Evolutionary conservation across 2,329 filamentous ascomycete genomes (phyloP).

Genomic region (Sarocladium kiliense): DNA sequence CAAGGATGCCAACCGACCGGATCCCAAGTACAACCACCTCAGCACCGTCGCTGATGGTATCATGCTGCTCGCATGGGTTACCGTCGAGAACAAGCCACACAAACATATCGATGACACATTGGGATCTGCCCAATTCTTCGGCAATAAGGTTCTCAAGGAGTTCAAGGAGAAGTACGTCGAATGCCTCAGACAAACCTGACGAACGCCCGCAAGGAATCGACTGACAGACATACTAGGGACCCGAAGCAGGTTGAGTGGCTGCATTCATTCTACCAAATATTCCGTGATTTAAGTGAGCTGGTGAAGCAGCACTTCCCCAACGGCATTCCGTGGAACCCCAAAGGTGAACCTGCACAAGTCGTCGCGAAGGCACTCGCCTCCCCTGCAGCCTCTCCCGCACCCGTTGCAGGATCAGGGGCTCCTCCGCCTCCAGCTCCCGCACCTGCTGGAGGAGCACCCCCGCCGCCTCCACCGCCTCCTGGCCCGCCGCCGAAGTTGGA

Average conservation of each 20-base stretch:
- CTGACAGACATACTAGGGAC: slow-evolving; percentile 48
- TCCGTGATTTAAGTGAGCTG: slow-evolving; percentile 77
- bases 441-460: slow-evolving; percentile 46
- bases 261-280: slow-evolving; percentile 86
- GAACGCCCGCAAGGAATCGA: too few species aligned
- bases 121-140: slow-evolving; percentile 84
- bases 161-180: slow-evolving; percentile 62
- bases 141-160: slow-evolving; percentile 88
- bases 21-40: slow-evolving; percentile 73
- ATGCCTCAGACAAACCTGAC: not conserved
- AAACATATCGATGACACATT: slow-evolving; percentile 83
- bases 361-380: slow-evolving; percentile 50
- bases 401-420: slow-evolving; percentile 18
- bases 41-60: slow-evolving; percentile 88
- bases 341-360: slow-evolving; percentile 68
- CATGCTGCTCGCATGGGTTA: slow-evolving; percentile 85
- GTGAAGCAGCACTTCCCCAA: slow-evolving; percentile 76
- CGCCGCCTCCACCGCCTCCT: slow-evolving; percentile 64
- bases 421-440: slow-evolving; percentile 37
- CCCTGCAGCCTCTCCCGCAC: slow-evolving; percentile 24
- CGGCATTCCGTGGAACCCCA: slow-evolving; percentile 82
- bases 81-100: slow-evolving; percentile 73
- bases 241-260: slow-evolving; percentile 81
- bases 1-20: slow-evolving; percentile 74
- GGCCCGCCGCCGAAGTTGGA: slow-evolving; percentile 64